These are phyloP conservation scores for Golubevia sp. DNA, from an alignment of 1,284 basidiomycete species.

Conservation along the genomic window DNA sequence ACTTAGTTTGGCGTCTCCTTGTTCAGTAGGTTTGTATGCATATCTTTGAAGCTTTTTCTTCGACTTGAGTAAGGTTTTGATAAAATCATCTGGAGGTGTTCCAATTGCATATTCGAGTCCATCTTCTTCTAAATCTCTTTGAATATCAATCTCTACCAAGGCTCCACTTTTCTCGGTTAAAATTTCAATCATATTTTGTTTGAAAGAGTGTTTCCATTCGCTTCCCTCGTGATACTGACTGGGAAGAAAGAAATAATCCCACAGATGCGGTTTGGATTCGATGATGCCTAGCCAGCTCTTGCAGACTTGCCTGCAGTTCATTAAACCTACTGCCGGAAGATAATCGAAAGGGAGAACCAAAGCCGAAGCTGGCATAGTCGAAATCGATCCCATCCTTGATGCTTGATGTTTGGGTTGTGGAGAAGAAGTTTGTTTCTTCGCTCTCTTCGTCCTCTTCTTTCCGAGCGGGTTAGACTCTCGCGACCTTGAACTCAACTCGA, in stretches of 20 bases:
- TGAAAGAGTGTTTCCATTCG: neutral
- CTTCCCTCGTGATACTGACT: neutral
- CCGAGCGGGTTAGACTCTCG: too few species aligned
- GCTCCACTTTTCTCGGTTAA: neutral
- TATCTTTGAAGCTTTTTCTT: neutral
- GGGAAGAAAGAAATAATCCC: neutral
- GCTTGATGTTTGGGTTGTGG: too few species aligned
- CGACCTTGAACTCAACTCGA: too few species aligned
- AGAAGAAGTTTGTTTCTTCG: too few species aligned
- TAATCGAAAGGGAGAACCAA: neutral
- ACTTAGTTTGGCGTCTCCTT: neutral
- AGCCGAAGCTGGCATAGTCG: neutral
- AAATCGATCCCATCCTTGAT: neutral
- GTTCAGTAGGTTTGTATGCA: neutral
- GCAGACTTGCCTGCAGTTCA: neutral
- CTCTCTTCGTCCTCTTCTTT: too few species aligned
- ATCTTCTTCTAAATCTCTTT: neutral
- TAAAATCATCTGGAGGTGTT: neutral
- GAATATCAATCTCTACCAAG: neutral
- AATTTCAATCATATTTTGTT: neutral
- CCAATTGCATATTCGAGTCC: neutral
- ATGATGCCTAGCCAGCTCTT: neutral
- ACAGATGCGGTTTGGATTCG: neutral
- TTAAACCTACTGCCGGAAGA: neutral
- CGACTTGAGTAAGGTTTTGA: neutral